Evolutionary conservation across 768 basidiomycete genomes (phyloP), one percentile per base, ranked within the genome.

Genomic region (Psilocybe cyanescens): DNA sequence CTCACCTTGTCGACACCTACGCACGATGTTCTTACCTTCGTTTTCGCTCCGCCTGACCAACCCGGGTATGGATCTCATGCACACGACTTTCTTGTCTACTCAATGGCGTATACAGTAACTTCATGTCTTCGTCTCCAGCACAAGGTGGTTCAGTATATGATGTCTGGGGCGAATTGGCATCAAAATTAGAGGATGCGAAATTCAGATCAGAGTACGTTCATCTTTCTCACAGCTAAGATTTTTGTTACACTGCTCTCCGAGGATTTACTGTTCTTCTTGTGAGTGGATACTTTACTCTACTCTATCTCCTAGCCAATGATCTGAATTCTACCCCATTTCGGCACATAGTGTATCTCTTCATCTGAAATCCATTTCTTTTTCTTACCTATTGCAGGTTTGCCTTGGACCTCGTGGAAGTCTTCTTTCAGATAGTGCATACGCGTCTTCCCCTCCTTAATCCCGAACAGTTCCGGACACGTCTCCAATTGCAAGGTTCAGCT

Each of bases 371-470:
- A 50, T 57, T 57, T 62, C 54, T 39, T 46, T 59, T 61, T 55
- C 47, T 53, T 53, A 8, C 31, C 55, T 57, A 19, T 41, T 49
- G 17, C 65, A 97, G 95, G 75, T 92, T 98, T 70, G 91, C 94
- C 2, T 86, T 91, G 55, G 95, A 98, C 76, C 88, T 97, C 56
- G 88, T 97, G 70, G 94, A 97, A 76, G 94, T 96, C 48, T 98
- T 90, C 78, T 96, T 97, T 73, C 93, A 96, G 74, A 92, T 92
- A 62, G 91, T 93, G 44, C 94, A 96, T 74, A 90, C 91, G 28
- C 88, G 95, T 58, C 81, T 93, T 60, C 94, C 95, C 53, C 84
- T 95, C 54, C 86, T 96, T 73, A 92, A 94, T 76, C 92, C 93
- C 60, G 78, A 83, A 28, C 86, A 89, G 67, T 94, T 96, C 74